Evolutionary conservation across 306 rosid genomes (phyloP), one percentile per base, ranked within the genome.

Genomic region (Hippophae gyantsensis): DNA sequence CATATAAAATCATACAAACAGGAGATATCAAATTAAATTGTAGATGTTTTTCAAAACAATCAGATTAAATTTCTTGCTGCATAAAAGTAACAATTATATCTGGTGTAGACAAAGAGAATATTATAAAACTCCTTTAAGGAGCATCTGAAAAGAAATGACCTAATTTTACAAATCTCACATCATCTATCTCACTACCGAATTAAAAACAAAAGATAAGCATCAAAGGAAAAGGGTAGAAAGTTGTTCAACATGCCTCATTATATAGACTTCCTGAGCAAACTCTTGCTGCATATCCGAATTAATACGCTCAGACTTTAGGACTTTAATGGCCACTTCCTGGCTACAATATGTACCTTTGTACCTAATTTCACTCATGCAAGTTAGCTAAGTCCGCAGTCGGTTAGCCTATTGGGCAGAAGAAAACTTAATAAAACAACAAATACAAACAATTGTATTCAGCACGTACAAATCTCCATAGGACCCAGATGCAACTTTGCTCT

Each of bases 381-480:
- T 11, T 27, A 57, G 67, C 74, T 50, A 75, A 48, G 53, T 49
- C 56, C 60, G 67, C 46, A 57, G 7, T 58, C 60, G 44, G 42
- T 58, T 9, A 59, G 18, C 8, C 42, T 48, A 71, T 18, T 63
- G 67, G 43, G 50, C 41, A 61, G 52, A 18, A 13, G 18, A n/a
- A 6, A 13, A 14, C 45, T 51, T 3, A 3, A 6, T 26, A 42
- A n/a, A 65, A 46, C 54, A 41, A 26, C 48, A 44, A 60, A 57
- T 40, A 51, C 62, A 71, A 63, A 41, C 11, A 18, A 47, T 44
- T 46, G 27, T 26, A 66, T 48, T 64, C 50, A 14, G 18, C 56
- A 88, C 99, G 86, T 82, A 93, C 99, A 93, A 74, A 78, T 86
- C 94, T 25, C 99, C 94, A 62, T 85, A 88, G 60, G 99, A 88